Base-by-base conservation (phyloP, 352 stramenopile species). In the Phytophthora tubulina region DNA sequence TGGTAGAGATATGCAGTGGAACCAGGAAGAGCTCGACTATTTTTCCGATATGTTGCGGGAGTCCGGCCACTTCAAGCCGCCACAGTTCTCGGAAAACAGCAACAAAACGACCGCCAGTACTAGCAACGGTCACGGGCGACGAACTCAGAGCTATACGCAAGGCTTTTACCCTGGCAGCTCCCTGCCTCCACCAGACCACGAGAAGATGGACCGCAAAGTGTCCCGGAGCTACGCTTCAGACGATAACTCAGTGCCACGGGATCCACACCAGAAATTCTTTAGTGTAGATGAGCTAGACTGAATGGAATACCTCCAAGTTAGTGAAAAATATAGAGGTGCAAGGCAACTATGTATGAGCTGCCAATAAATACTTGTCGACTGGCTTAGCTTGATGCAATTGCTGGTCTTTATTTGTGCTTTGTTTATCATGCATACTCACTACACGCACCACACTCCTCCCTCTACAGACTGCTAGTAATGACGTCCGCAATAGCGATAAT, bases 401-500 rank as follows among this genome's bases (percentile, higher is more conserved):
- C 17, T 59, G 32, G 36, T 58, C 42, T 63, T 63, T 35, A 59
- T 57, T 49, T 59, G 30, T 13, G 39, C 21, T 59, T 51, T 27
- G 13, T 58, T 70, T 58, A 38, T 67, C 38, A 53, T 49, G 42
- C 56, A 57, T 55, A 62, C 32, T 63, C 48, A 67, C 38, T 57
- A 66, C 11, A 58, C 52, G 31, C 52, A 63, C 52, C 44, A 60
- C 61, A 33, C 30, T 13, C 27, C 9, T 39, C 45, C 17, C 2
- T 58, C 42, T 78, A 83, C 56, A 83, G 17, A 62, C 69, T 79
- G 49, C 68, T 83, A 6, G 84, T 91, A 52, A 94, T 64, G 32
- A 94, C 80, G 65, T 94, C 86, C 30, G 85, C 77, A 35, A 94
- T 70, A 15, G 85, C 86, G 67, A 94, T 89, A 41, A 86, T 59